These are phyloP conservation scores for Populus hybrid DNA, from an alignment of 441 rosid genomes.

Conservation along the genomic window DNA sequence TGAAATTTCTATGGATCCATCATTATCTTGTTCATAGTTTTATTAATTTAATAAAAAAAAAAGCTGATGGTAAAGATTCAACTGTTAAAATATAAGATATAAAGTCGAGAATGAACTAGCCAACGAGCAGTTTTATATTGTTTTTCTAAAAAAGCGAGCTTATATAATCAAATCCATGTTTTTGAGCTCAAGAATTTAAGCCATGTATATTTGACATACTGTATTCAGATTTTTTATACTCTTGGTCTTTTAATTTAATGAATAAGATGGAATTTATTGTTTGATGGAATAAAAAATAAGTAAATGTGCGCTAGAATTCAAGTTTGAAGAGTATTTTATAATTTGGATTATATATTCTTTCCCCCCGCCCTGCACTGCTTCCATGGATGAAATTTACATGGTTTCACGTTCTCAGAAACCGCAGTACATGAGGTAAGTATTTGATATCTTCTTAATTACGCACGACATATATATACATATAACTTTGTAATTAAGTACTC, in stretches of 20 bases:
- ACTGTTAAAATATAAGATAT: no score
- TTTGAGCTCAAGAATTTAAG: background rate
- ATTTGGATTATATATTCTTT: no score
- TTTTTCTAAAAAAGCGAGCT: background rate
- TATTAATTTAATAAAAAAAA: no score
- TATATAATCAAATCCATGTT: background rate
- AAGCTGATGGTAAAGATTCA: background rate
- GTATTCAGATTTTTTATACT: no score
- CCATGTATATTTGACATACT: background rate
- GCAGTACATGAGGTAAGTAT: background rate
- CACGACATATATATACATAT: background rate
- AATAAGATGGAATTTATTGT: no score
- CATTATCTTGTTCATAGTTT: background rate
- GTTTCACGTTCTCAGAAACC: background rate
- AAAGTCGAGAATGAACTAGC: background rate
- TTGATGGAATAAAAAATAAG: no score
- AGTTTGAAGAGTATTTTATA: no score
- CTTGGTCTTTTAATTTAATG: no score
- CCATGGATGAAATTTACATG: background rate
- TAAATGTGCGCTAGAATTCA: no score
- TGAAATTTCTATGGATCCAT: no score
- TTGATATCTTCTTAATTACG: background rate
- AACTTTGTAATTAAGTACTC: no score
- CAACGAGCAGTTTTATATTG: background rate
- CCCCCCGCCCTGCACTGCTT: background rate